Base-by-base conservation (phyloP, 176 grass and related monocot species). In the Cenchrus americanus region DNA sequence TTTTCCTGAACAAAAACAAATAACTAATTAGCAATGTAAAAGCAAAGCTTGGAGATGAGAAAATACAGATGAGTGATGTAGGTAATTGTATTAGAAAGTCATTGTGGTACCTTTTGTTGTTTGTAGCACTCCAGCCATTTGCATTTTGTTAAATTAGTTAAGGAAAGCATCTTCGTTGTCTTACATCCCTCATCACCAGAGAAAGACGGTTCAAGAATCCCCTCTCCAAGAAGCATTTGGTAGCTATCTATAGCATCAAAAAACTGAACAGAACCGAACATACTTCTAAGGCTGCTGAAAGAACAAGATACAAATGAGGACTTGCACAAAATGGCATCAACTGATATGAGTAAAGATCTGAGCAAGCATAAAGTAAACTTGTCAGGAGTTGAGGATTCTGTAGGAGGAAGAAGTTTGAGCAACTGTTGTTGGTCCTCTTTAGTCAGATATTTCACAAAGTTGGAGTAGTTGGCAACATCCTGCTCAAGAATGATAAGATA, bases 181-280 rank as follows among this genome's bases (percentile, higher is more conserved):
- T 82, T 79, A 55, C 90, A 79, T 59, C 90, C 86, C 75, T 87
- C 90, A 62, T 51, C 26, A 91, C 37, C 74, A 61, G 30, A 82
- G 66, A 69, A 71, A 34, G 74, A 86, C n/a, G 83, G 78, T 80
- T 88, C 79, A 52, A 90, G 80, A 74, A 81, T 76, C 54, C 90
- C 93, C 79, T 95, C 85, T 77, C 64, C 71, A 82, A 95, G 84
- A 65, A 92, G 77, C 80, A 66, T 79, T 73, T 90, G 90, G 66
- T 90, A 92, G 76, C 58, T 69, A 62, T 81, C 66, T 69, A 90
- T 87, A 85, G 93, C 82, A 75, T 92, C 87, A 26, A 41, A 51
- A 77, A 95, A 95, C 62, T 95, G 82, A 10, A 86, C 17, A 80
- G 84, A 91, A 80, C 48, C 86, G 69, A 95, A 92, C 93, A 95